Evolutionary conservation across 164 flowering plant species (phyloP).

Genomic region (Sextonia rubra): DNA sequence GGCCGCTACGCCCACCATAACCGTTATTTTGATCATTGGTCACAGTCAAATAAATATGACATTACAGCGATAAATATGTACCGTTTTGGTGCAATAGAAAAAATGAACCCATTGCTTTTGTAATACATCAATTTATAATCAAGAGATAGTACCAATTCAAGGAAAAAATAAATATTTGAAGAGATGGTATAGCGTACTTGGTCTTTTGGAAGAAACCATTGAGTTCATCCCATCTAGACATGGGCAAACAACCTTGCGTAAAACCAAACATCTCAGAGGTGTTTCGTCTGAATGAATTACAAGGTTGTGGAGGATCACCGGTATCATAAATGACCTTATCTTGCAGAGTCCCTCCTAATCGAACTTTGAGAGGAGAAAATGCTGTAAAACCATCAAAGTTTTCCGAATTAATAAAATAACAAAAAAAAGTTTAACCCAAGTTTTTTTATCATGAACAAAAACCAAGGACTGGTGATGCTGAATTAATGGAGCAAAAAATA

Average conservation of each 20-base stretch:
- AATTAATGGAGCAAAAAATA: background rate
- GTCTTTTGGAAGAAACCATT: conserved; percentile 60
- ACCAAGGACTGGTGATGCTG: background rate
- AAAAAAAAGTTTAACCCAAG: background rate
- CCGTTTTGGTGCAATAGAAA: background rate
- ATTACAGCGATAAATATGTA: background rate
- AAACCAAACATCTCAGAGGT: conserved; percentile 68
- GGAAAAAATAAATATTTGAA: too few species aligned
- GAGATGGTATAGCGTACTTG: conserved; percentile 36
- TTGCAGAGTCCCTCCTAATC: conserved; percentile 85
- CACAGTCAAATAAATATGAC: too few species aligned
- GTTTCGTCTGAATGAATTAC: conserved; percentile 42
- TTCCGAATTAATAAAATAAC: background rate
- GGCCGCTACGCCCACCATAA: too few species aligned
- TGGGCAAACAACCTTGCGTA: conserved; percentile 71
- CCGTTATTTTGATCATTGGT: too few species aligned
- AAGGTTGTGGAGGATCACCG: conserved; percentile 34
- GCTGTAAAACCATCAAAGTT: conserved; percentile 35
- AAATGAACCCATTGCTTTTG: background rate
- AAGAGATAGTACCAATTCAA: background rate
- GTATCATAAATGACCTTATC: conserved; percentile 66
- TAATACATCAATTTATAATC: background rate
- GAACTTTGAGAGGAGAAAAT: conserved; percentile 77
- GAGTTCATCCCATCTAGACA: conserved; percentile 84
- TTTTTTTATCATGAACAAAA: background rate